Percentiles rank a stretch among this genome's conserved stretches.
Evolutionary conservation across 148 eudicot species (phyloP).

Genomic region (Diospyros lotus): DNA sequence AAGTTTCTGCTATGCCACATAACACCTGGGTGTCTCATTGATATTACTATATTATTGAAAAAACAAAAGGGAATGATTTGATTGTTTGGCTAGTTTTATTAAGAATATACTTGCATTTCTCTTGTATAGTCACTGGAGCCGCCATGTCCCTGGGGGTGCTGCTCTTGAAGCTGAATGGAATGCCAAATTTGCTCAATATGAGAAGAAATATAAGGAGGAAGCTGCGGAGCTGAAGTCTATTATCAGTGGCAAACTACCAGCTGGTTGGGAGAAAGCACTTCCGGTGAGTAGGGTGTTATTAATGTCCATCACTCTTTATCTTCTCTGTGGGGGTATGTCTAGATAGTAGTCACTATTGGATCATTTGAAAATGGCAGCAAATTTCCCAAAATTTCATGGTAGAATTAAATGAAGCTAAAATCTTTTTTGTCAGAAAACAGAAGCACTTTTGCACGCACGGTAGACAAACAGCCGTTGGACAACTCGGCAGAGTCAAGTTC

Average conservation of each 20-base stretch:
- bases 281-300: constrained; percentile 51
- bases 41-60: background rate
- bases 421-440: background rate
- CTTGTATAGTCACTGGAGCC: constrained; percentile 76
- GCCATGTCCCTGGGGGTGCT: constrained; percentile 70
- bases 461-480: background rate
- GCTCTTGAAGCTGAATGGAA: constrained; percentile 84
- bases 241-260: constrained; percentile 57
- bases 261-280: constrained; percentile 88
- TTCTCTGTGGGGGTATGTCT: background rate
- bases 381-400: background rate
- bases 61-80: constrained; percentile 4
- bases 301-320: background rate
- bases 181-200: constrained; percentile 66
- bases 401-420: background rate
- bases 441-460: background rate
- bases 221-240: constrained; percentile 76
- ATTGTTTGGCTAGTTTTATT: background rate
- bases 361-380: background rate
- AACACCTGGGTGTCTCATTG: background rate
- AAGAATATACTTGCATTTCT: background rate
- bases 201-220: constrained; percentile 71
- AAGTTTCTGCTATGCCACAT: background rate
- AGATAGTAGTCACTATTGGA: no score
- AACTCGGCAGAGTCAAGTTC: background rate